phyloP scores from a whole-genome alignment of 441 rosid species.

The Capsella rubella region DNA sequence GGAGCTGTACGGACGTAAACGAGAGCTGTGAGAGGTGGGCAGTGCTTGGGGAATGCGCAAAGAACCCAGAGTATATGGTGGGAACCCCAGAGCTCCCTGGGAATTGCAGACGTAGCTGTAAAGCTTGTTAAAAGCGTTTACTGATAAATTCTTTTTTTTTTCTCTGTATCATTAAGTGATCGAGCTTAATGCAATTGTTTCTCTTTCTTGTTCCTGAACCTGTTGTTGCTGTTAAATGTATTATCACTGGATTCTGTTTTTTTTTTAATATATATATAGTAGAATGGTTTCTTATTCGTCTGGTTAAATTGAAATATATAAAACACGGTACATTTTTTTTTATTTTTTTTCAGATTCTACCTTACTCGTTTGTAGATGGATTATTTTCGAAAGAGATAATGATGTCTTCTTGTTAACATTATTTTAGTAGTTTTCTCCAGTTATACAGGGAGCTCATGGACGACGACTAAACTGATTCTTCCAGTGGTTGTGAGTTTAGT shows the following conservation, averaged over 20 bases:
- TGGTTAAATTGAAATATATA: too few species aligned
- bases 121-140: slow-evolving; percentile 61
- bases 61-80: slow-evolving; percentile 84
- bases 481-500: too few species aligned
- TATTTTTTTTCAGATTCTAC: too few species aligned
- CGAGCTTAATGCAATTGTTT: not conserved
- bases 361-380: too few species aligned
- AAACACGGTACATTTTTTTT: too few species aligned
- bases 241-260: too few species aligned
- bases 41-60: slow-evolving; percentile 87
- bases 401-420: too few species aligned
- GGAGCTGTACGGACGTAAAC: slow-evolving; percentile 72
- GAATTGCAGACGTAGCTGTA: slow-evolving; percentile 86
- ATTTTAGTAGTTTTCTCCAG: not conserved
- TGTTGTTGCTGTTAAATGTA: not conserved
- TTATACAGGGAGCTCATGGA: not conserved
- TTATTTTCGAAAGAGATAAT: too few species aligned
- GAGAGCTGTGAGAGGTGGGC: slow-evolving; percentile 93
- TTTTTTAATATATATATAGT: too few species aligned
- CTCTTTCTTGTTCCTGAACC: slow-evolving; percentile 1
- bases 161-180: not conserved
- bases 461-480: not conserved
- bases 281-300: too few species aligned
- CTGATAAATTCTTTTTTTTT: not conserved
- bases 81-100: slow-evolving; percentile 83